Evolutionary conservation across 768 basidiomycete species (phyloP).

Genomic region (Lentinula detonsa): DNA sequence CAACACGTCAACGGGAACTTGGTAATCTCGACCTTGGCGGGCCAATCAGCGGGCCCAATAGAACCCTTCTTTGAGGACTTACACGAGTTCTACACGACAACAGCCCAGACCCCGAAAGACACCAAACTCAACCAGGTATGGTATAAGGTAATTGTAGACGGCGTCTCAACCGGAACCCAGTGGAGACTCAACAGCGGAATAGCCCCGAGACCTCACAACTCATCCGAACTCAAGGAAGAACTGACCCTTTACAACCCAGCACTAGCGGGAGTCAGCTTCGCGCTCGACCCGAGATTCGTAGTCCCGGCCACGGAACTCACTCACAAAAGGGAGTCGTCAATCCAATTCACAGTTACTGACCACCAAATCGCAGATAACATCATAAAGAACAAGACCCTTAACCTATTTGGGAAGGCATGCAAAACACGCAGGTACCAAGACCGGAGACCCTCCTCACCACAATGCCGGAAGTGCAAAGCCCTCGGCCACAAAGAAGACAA

Average conservation of each 20-base stretch:
- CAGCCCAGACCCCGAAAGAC: not conserved
- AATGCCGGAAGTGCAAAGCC: no score
- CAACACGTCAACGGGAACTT: not conserved
- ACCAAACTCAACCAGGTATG: not conserved
- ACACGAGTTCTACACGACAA: not conserved
- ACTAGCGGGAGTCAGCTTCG: not conserved
- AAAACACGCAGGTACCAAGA: not conserved
- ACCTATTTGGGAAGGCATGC: not conserved
- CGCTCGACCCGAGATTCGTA: not conserved
- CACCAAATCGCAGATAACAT: not conserved
- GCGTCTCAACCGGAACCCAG: not conserved
- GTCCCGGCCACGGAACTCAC: not conserved
- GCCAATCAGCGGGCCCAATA: not conserved
- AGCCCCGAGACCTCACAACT: not conserved
- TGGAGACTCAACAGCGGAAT: not conserved
- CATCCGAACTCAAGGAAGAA: not conserved
- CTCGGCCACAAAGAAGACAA: no score
- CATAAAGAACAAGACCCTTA: not conserved
- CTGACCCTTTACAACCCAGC: not conserved
- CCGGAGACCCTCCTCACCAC: no score
- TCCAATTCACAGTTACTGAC: not conserved
- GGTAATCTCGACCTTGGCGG: not conserved
- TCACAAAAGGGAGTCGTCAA: not conserved
- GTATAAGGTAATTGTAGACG: not conserved
- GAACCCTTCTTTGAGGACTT: not conserved